Conservation (phyloP, 2,329 filamentous ascomycete genomes). For the Pleoardoris graminearum region DNA sequence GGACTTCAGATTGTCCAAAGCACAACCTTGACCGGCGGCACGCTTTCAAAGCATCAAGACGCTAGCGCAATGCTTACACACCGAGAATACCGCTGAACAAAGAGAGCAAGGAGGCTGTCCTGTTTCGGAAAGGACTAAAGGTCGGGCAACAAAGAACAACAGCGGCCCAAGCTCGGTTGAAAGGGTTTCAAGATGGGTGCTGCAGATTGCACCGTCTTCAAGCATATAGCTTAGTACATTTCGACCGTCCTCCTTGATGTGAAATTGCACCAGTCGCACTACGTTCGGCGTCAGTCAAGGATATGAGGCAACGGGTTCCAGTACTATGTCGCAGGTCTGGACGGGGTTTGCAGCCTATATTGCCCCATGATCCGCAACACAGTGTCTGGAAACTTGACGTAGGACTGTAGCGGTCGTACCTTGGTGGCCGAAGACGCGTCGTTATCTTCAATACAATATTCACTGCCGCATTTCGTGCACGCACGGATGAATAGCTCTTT, state of each 20-base stretch:
- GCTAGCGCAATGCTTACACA: too few species aligned
- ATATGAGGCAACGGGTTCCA: neutral
- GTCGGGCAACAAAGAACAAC: too few species aligned
- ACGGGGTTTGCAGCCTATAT: too few species aligned
- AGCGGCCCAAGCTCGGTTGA: too few species aligned
- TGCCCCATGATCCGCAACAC: neutral
- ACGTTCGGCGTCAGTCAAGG: slow-evolving; percentile 8
- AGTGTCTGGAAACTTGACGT: neutral
- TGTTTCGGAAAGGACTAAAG: too few species aligned
- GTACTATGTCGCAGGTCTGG: neutral
- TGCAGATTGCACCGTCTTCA: neutral
- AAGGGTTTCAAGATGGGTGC: too few species aligned
- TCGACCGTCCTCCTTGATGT: slow-evolving; percentile 40
- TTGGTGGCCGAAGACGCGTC: slow-evolving; percentile 72
- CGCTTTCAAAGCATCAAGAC: neutral
- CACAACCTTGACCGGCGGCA: too few species aligned
- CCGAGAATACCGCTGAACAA: slow-evolving; percentile 5
- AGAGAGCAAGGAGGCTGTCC: neutral
- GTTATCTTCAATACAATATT: slow-evolving; percentile 83
- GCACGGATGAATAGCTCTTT: slow-evolving; percentile 70
- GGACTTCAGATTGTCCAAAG: neutral
- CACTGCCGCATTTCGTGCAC: slow-evolving; percentile 73
- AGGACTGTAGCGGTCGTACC: slow-evolving; percentile 35
- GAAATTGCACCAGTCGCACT: slow-evolving; percentile 48
- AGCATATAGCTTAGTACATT: slow-evolving; percentile 32